A percentile compares a stretch with the other conserved stretches of the same genome.
These are phyloP conservation scores for Przewalskia tangutica DNA, from an alignment of 257 asterid genomes.

Conservation along the genomic window DNA sequence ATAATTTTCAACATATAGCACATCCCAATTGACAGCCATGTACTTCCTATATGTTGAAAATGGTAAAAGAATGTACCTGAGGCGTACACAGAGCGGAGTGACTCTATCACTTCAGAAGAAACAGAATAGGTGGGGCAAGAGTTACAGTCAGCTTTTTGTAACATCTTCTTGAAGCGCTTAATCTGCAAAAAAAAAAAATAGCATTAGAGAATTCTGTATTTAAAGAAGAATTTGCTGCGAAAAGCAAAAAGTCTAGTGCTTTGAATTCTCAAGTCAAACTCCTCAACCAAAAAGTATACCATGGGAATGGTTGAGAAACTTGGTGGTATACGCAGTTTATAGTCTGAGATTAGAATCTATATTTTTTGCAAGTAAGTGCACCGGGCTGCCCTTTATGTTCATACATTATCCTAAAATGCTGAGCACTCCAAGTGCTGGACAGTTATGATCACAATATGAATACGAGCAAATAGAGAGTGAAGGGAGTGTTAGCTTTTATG, in stretches of 20 bases:
- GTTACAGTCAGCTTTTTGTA: constrained; percentile 54
- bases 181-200: constrained; percentile 33
- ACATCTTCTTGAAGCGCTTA: constrained; percentile 44
- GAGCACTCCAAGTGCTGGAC: neutral
- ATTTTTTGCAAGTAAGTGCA: neutral
- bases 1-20: neutral
- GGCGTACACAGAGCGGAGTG: constrained; percentile 34
- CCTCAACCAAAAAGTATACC: neutral
- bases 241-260: neutral
- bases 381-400: too few relatives aligned
- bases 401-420: neutral
- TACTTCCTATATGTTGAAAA: neutral
- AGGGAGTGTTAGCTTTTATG: neutral
- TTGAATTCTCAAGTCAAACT: neutral
- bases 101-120: constrained; percentile 51
- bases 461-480: neutral
- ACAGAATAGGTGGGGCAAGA: constrained; percentile 53
- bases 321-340: neutral
- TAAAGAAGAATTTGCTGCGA: neutral
- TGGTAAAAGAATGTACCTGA: constrained; percentile 32
- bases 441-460: neutral
- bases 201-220: neutral
- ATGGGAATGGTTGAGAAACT: neutral
- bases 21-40: neutral
- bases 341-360: neutral